Percentiles rank a stretch among this genome's conserved stretches.
phyloP scores from a whole-genome alignment of 2,329 filamentous ascomycete genomes.

The Trichoderma sp. region DNA sequence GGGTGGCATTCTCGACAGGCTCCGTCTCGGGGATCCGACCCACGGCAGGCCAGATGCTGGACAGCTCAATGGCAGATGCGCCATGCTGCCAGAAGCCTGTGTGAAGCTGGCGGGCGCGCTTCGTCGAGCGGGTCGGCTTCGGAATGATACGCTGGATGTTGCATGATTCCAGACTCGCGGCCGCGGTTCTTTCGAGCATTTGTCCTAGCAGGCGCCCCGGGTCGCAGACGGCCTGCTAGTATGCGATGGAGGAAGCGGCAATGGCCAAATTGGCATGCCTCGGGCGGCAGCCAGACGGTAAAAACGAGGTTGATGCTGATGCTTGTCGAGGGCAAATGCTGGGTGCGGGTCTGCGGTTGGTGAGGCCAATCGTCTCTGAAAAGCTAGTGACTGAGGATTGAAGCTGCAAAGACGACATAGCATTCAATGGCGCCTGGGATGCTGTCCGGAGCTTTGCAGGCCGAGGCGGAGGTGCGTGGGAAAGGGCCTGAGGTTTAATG shows the following conservation, averaged over 20 bases:
- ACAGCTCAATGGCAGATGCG: slow-evolving; percentile 48
- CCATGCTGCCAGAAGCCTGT: slow-evolving; percentile 56
- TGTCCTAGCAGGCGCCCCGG: slow-evolving; percentile 25
- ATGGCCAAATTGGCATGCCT: slow-evolving; percentile 14
- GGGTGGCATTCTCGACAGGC: slow-evolving; percentile 24
- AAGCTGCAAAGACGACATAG: slow-evolving; percentile 13
- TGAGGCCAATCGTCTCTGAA: neutral
- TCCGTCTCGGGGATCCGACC: slow-evolving; percentile 21
- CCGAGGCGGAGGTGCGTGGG: neutral
- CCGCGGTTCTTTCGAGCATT: slow-evolving; percentile 59
- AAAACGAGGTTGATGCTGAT: neutral
- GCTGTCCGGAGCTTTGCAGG: neutral
- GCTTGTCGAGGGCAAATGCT: neutral
- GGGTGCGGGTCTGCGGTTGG: neutral
- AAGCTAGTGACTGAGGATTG: neutral
- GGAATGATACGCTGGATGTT: slow-evolving; percentile 52
- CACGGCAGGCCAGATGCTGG: slow-evolving; percentile 39
- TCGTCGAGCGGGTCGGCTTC: slow-evolving; percentile 35
- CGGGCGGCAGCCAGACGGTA: neutral
- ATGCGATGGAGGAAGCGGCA: neutral
- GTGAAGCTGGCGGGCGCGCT: slow-evolving; percentile 44
- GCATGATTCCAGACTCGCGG: slow-evolving; percentile 54
- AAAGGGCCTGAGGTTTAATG: neutral
- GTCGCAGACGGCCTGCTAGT: slow-evolving; percentile 5
- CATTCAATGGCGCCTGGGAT: neutral